phyloP scores from a whole-genome alignment of 805 yeast genomes.

The Zygosaccharomyces rouxii region DNA sequence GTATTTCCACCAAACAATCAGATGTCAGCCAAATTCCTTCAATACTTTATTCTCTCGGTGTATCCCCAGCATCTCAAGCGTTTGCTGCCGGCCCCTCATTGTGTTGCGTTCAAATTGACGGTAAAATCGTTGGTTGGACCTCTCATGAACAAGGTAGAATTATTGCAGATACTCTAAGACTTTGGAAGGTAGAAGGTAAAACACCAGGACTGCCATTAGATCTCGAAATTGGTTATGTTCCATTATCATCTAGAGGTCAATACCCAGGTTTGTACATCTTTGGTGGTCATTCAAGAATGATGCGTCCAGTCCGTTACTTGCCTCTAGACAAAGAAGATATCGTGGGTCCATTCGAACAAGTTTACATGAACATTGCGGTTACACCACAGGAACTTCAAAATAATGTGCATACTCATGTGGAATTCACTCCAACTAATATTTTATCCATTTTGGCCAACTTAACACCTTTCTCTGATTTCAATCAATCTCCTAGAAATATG shows the following conservation, averaged over 20 bases:
- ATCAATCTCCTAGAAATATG: constrained; percentile 99
- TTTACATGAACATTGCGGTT: constrained; percentile 93
- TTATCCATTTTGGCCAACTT: constrained; percentile 91
- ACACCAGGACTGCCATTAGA: constrained; percentile 71
- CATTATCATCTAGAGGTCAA: constrained; percentile 94
- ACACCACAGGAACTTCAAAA: constrained; percentile 84
- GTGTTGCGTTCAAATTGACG: constrained; percentile 92
- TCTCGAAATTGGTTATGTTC: constrained; percentile 91
- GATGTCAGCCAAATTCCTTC: constrained; percentile 71
- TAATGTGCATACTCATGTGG: constrained; percentile 86
- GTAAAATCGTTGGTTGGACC: constrained; percentile 90
- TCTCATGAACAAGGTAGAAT: constrained; percentile 81
- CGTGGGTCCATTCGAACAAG: constrained; percentile 97
- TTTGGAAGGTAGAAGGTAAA: constrained; percentile 82
- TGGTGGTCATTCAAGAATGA: constrained; percentile 91
- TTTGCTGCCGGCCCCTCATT: constrained; percentile 83
- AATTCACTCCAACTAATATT: constrained; percentile 90
- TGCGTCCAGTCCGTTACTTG: constrained; percentile 89
- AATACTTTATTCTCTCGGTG: constrained; percentile 68
- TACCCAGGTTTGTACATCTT: constrained; percentile 92
- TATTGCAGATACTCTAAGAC: constrained; percentile 85
- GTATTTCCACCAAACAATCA: constrained; percentile 68
- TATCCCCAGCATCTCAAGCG: constrained; percentile 65
- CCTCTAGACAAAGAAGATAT: constrained; percentile 80
- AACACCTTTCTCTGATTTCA: constrained; percentile 97